Percentiles rank a stretch among this genome's conserved stretches.
Conservation (phyloP, 2,329 filamentous ascomycete species). For the Microdochium bolleyi region DNA sequence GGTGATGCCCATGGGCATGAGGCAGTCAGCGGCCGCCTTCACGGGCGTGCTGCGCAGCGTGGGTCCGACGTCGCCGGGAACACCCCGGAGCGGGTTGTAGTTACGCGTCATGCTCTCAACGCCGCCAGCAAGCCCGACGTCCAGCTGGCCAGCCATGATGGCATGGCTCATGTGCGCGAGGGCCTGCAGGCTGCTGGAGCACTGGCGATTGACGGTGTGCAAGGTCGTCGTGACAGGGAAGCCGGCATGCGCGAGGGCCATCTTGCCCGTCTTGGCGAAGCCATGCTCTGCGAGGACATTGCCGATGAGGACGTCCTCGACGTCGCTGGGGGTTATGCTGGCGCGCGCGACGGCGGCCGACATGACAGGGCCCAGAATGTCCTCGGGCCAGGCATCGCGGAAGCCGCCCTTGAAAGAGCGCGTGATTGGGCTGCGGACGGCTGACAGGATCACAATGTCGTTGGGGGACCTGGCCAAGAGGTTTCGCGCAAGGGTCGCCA, state of each 20-base stretch:
- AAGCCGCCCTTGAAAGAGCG: slow-evolving; percentile 59
- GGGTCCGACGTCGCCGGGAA: too few relatives aligned
- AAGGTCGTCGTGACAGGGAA: slow-evolving; percentile 52
- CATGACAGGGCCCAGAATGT: slow-evolving; percentile 44
- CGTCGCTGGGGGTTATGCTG: slow-evolving; percentile 21
- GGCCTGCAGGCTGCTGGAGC: slow-evolving; percentile 53
- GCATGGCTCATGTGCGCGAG: slow-evolving; percentile 54
- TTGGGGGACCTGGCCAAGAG: slow-evolving; percentile 30
- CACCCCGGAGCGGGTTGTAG: slow-evolving; percentile 43
- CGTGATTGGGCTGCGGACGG: slow-evolving; percentile 58
- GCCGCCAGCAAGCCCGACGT: slow-evolving; percentile 54
- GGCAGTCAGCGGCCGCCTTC: slow-evolving; percentile 54
- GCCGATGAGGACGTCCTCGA: slow-evolving; percentile 58
- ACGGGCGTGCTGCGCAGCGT: slow-evolving; percentile 34
- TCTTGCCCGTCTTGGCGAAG: slow-evolving; percentile 58
- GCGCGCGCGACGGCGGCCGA: slow-evolving; percentile 43
- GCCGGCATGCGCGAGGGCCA: slow-evolving; percentile 57
- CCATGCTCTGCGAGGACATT: slow-evolving; percentile 60
- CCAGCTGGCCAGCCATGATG: slow-evolving; percentile 52
- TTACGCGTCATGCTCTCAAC: slow-evolving; percentile 68
- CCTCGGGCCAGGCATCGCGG: slow-evolving; percentile 59
- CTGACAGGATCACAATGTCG: slow-evolving; percentile 60
- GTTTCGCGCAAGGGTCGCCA: too few relatives aligned
- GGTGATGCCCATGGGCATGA: slow-evolving; percentile 64
- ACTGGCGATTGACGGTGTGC: slow-evolving; percentile 60